Percentiles rank a stretch among this genome's conserved stretches.
These are phyloP conservation scores for Anthostomella pinea DNA, from an alignment of 2,329 filamentous ascomycete species.

Conservation along the genomic window DNA sequence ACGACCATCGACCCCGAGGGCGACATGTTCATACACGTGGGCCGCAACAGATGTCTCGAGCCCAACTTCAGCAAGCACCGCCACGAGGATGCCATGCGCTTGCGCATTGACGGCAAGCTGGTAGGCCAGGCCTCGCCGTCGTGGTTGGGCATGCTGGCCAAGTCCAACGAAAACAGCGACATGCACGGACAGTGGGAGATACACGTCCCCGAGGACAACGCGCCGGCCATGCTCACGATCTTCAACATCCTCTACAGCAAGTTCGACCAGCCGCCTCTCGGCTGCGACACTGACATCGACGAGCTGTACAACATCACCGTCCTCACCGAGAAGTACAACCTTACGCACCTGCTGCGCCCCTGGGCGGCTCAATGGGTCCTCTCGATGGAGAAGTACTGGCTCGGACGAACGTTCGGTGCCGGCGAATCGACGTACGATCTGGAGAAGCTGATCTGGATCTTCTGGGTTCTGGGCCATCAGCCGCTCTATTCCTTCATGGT, in stretches of 20 bases:
- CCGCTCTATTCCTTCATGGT: slow-evolving; percentile 15
- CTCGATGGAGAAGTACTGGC: slow-evolving; percentile 12
- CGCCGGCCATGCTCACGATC: slow-evolving; percentile 11
- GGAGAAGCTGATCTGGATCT: slow-evolving; percentile 14
- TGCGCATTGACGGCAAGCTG: slow-evolving; percentile 7
- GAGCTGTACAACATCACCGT: slow-evolving; percentile 8
- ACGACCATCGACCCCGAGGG: slow-evolving; percentile 1
- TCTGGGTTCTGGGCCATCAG: slow-evolving; percentile 14
- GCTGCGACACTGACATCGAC: slow-evolving; percentile 5
- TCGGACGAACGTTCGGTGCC: slow-evolving; percentile 3
- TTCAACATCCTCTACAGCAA: slow-evolving; percentile 12
- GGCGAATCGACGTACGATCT: slow-evolving; percentile 8
- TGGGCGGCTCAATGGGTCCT: slow-evolving; percentile 12
- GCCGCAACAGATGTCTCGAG: slow-evolving; percentile 5
- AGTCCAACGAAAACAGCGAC: slow-evolving; percentile 1
- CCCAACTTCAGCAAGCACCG: neutral
- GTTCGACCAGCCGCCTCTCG: neutral
- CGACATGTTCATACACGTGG: slow-evolving; percentile 14
- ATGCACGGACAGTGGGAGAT: slow-evolving; percentile 7
- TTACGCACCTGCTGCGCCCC: slow-evolving; percentile 2
- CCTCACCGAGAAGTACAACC: slow-evolving; percentile 15
- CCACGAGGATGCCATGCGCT: slow-evolving; percentile 1
- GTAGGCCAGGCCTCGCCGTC: slow-evolving; percentile 7
- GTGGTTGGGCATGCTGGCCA: slow-evolving; percentile 9
- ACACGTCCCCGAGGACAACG: slow-evolving; percentile 10